Evolutionary conservation across 225 moss, liverwort and hornwort genomes (phyloP), one percentile per base, ranked within the genome.

Genomic region (Physcomitrellopsis africana): DNA sequence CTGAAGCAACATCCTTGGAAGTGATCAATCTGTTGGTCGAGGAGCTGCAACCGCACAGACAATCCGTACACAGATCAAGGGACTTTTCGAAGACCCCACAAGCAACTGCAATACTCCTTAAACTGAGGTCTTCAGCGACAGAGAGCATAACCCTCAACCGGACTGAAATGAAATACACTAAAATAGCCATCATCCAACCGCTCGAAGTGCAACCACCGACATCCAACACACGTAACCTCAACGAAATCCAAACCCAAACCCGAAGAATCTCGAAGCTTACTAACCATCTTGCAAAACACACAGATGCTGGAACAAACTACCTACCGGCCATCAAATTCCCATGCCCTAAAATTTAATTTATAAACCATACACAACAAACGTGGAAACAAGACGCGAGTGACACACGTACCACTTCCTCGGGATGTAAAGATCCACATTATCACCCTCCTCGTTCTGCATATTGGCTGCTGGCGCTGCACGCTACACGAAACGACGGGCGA

Each of bases 1-100:
- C 79, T 5, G 79, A 82, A 6, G 82, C 67, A 46, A 70, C 70
- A 56, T 82, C 82, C 71, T 79, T 82, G 37, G 79, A 75, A 67
- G 82, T 82, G 78, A 82, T 82, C 75, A 82, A 55, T 71, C 82
- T 75, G 67, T 82, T 82, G 75, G 78, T 79, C 15, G 79, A 79
- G 11, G 82, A 82, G 70, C 75, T 82, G 71, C 54, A 67, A 23
- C 41, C 60, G 60, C 60, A 72, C 3, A 37, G 60, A 52, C 10
- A 46, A 15, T 26, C 53, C 27, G 54, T 14, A 63, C 7, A 54
- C 68, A 3, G 14, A 29, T 67, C 47, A 45, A 14, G n/a, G 44
- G 2, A 19, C 17, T 32, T 49, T 14, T 12, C 3, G 3, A 11
- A 9, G 24, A 49, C 47, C 3, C 15, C 46, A 14, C 24, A 23